phyloP scores from a whole-genome alignment of 306 rosid genomes.

The Aeschynomene evenia region DNA sequence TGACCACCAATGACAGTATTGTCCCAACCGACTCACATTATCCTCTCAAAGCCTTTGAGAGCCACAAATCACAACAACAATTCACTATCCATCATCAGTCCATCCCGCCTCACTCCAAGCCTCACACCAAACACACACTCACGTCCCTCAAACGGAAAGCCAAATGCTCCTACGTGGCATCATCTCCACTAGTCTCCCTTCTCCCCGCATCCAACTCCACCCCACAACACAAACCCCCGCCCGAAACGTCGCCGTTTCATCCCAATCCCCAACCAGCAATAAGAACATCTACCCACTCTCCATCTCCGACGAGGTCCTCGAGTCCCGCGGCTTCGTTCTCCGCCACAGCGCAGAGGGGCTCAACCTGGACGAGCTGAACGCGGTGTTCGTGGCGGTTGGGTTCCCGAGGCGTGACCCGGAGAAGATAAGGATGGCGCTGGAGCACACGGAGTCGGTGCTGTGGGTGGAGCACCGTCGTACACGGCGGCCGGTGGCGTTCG shows the following conservation, averaged over 20 bases:
- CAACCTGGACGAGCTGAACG: conserved; percentile 69
- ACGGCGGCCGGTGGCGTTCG: conserved; percentile 71
- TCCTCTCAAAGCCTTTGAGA: background rate
- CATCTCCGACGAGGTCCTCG: conserved; percentile 57
- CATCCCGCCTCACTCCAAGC: background rate
- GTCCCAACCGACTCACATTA: background rate
- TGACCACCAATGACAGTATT: background rate
- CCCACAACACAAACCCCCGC: background rate
- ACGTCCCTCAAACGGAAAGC: background rate
- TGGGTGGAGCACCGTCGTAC: conserved; percentile 73
- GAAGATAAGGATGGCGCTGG: conserved; percentile 65
- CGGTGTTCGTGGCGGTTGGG: conserved; percentile 82
- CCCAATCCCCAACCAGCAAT: conserved; percentile 20
- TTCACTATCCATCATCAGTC: too few relatives aligned
- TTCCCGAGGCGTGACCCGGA: conserved; percentile 75
- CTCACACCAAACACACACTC: background rate
- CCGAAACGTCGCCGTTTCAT: conserved; percentile 40
- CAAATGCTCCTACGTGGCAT: conserved; percentile 61
- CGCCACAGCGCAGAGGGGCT: conserved; percentile 56
- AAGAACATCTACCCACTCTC: conserved; percentile 30
- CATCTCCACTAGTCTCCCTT: conserved; percentile 36
- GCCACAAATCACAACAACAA: conserved; percentile 4
- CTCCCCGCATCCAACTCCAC: background rate
- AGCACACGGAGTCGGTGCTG: conserved; percentile 65
- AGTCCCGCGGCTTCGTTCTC: conserved; percentile 69